Evolutionary conservation across 2,329 filamentous ascomycete species (phyloP).

Genomic region (Curvularia spicifera): DNA sequence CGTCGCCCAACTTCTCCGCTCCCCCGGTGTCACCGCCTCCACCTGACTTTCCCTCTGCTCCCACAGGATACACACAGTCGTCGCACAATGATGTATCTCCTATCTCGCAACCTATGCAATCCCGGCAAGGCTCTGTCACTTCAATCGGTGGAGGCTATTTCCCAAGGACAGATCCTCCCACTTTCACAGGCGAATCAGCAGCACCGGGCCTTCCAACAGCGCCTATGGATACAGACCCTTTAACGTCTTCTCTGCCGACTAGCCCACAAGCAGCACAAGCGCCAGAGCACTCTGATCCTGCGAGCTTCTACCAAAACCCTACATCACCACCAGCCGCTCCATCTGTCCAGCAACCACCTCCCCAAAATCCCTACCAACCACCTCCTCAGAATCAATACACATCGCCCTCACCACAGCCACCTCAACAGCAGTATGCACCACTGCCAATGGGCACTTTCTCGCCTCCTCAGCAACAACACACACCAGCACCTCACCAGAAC

Average conservation of each 20-base stretch:
- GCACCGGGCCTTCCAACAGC: constrained; percentile 48
- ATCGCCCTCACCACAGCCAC: constrained; percentile 8
- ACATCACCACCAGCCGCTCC: constrained; percentile 43
- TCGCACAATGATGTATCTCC: constrained; percentile 61
- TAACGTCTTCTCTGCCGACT: constrained; percentile 32
- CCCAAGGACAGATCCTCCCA: constrained; percentile 56
- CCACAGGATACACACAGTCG: constrained; percentile 39
- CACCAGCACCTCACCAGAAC: constrained; percentile 24
- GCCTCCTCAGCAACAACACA: constrained; percentile 23
- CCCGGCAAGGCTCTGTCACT: constrained; percentile 55
- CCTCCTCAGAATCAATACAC: constrained; percentile 8
- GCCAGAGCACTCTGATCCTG: constrained; percentile 33
- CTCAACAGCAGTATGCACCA: constrained; percentile 12
- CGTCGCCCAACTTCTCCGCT: constrained; percentile 50
- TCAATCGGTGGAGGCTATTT: constrained; percentile 64
- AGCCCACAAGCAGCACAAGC: constrained; percentile 33
- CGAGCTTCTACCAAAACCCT: constrained; percentile 45
- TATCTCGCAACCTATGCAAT: constrained; percentile 53
- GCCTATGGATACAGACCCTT: constrained; percentile 37
- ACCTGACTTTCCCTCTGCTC: constrained; percentile 38
- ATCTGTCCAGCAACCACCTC: constrained; percentile 26
- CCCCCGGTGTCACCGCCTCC: constrained; percentile 58
- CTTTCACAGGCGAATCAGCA: constrained; percentile 50
- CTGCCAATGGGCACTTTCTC: constrained; percentile 11
- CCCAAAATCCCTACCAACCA: constrained; percentile 32